A percentile compares a stretch with the other conserved stretches of the same genome.
Evolutionary conservation across 192 early-diverging fungal genomes (phyloP).

Genomic region (Kappamyces sp.): DNA sequence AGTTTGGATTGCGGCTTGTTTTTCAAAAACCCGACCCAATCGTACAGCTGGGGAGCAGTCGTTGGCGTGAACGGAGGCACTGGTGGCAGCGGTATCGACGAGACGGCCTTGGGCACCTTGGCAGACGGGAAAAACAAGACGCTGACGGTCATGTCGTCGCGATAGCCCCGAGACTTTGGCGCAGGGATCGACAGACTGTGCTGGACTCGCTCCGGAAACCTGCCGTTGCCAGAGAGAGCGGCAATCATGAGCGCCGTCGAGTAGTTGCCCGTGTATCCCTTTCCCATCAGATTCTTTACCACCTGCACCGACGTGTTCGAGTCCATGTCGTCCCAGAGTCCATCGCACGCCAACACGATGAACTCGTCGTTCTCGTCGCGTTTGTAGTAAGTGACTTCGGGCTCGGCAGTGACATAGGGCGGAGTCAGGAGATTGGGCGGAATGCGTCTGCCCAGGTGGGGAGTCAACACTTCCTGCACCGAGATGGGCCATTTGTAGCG

Average conservation of each 20-base stretch:
- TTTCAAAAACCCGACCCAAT: too few species aligned
- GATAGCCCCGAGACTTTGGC: slow-evolving; percentile 30
- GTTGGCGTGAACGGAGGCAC: too few species aligned
- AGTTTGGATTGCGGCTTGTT: too few species aligned
- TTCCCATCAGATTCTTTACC: slow-evolving; percentile 26
- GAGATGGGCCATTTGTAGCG: slow-evolving; percentile 40
- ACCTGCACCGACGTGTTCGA: slow-evolving; percentile 17
- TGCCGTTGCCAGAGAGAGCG: slow-evolving; percentile 28
- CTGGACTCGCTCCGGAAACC: slow-evolving; percentile 5
- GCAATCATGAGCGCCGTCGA: slow-evolving; percentile 44
- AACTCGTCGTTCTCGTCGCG: slow-evolving; percentile 32
- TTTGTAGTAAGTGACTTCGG: slow-evolving; percentile 35
- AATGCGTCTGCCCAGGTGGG: slow-evolving; percentile 9
- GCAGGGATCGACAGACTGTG: slow-evolving; percentile 36
- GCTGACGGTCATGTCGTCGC: slow-evolving; percentile 51
- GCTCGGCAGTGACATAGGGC: slow-evolving; percentile 45
- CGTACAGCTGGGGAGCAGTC: too few species aligned
- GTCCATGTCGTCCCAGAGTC: slow-evolving; percentile 39
- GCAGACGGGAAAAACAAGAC: slow-evolving; percentile 48
- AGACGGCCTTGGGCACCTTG: too few species aligned
- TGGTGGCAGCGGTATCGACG: too few species aligned
- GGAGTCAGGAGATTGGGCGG: slow-evolving; percentile 37
- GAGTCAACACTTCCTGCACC: slow-evolving; percentile 24
- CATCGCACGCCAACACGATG: slow-evolving; percentile 41
- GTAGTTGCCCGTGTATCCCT: slow-evolving; percentile 29